Conservation (phyloP, 805 yeast genomes). For the Yarrowia divulgata region DNA sequence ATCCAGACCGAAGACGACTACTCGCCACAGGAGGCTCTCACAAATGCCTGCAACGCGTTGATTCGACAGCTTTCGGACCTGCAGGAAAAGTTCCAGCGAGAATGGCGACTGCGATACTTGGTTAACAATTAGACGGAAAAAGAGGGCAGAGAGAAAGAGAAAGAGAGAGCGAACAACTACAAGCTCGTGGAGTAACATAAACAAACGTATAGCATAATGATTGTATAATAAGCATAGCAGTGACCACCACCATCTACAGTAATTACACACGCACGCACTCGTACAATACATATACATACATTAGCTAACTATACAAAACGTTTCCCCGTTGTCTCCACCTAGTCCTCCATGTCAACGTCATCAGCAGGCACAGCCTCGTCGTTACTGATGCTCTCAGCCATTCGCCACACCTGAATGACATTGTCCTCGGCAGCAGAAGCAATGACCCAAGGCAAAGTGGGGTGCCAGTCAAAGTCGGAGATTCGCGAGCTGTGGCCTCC, state of each 20-base stretch:
- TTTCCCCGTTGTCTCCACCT: slow-evolving; percentile 1
- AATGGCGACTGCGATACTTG: slow-evolving; percentile 66
- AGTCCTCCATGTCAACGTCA: slow-evolving; percentile 47
- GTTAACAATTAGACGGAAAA: slow-evolving; percentile 37
- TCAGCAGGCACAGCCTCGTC: slow-evolving; percentile 50
- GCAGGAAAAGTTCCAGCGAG: slow-evolving; percentile 81
- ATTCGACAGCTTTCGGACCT: slow-evolving; percentile 79
- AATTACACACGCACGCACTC: background rate
- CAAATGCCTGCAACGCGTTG: slow-evolving; percentile 84
- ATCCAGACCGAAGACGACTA: slow-evolving; percentile 96
- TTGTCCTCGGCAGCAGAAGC: slow-evolving; percentile 79
- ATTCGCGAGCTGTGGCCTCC: slow-evolving; percentile 84
- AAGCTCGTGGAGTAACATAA: background rate
- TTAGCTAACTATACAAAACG: slow-evolving; percentile 28
- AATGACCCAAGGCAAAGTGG: slow-evolving; percentile 61
- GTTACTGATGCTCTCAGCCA: slow-evolving; percentile 56
- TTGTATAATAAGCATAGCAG: slow-evolving; percentile 4
- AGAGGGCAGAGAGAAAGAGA: background rate
- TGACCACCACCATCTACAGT: too few relatives aligned
- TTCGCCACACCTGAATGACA: slow-evolving; percentile 78
- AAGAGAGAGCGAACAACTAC: background rate
- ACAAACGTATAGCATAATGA: slow-evolving; percentile 27
- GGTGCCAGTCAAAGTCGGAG: slow-evolving; percentile 73
- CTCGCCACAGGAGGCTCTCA: slow-evolving; percentile 87
- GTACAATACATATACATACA: slow-evolving; percentile 6